These are phyloP conservation scores for Nitzschia palea DNA, from an alignment of 108 stramenopile species.

Conservation along the genomic window DNA sequence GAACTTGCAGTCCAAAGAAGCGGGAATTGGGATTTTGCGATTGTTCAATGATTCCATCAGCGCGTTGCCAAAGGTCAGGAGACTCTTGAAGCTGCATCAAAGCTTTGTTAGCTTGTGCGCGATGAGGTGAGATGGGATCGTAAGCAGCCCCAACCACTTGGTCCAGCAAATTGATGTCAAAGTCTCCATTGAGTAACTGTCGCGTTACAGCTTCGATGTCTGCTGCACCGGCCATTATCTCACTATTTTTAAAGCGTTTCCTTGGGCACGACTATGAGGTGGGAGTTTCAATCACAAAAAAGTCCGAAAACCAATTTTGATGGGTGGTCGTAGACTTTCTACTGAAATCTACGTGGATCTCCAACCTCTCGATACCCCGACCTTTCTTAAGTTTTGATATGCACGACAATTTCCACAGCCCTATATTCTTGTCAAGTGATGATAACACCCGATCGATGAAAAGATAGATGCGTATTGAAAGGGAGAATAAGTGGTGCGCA, in stretches of 20 bases:
- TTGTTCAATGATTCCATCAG: conserved; percentile 86
- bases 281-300: background rate
- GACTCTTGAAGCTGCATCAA: conserved; percentile 89
- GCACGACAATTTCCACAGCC: too few relatives aligned
- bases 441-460: too few relatives aligned
- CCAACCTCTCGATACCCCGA: too few relatives aligned
- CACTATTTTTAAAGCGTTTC: background rate
- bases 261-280: background rate
- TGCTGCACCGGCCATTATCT: background rate
- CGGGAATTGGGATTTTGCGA: conserved; percentile 77
- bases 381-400: too few relatives aligned
- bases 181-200: conserved; percentile 52
- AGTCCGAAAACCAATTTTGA: background rate
- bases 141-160: conserved; percentile 81
- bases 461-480: too few relatives aligned
- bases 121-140: conserved; percentile 77
- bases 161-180: conserved; percentile 84
- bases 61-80: conserved; percentile 80
- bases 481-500: too few relatives aligned
- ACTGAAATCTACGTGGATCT: background rate
- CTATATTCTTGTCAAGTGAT: too few relatives aligned
- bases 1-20: conserved; percentile 87
- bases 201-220: conserved; percentile 26
- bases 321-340: background rate
- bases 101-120: conserved; percentile 82